Evolutionary conservation across 2,329 filamentous ascomycete genomes (phyloP), one percentile per base, ranked within the genome.

Genomic region (Neonectria punicea): DNA sequence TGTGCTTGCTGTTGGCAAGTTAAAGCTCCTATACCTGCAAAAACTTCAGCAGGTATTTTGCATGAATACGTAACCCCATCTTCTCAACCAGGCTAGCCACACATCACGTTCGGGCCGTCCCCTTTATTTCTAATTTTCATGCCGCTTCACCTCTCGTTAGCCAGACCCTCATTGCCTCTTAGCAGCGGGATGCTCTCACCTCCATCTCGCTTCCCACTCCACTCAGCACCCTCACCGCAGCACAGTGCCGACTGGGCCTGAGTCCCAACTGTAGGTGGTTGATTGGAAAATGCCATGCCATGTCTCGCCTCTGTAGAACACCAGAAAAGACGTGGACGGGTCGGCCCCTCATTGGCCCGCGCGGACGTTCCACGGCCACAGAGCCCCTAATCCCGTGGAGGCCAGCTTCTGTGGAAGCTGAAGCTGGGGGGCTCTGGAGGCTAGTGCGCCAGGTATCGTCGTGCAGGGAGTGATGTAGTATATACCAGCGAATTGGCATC

Each of bases 261-360:
- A 61, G 67, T 34, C 39, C 54, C 25, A 16, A 57, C 54, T 58
- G 61, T 57, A 50, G 64, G 51, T 49, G 39, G 55, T 22, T 49
- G 56, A 55, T 39, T 49, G 32, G 46, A 66, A 58, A 63, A 67
- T 57, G 58, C n/a, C 41, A 61, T 53, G 62, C 25, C 58, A 62
- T 69, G 63, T 71, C 64, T 74, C 63, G 66, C 68, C 65, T 69
- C 58, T 61, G n/a, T 58, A 50, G 67, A 68, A 57, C 51, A 43
- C 65, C 58, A 63, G 61, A 61, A 66, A 63, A 70, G 70, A 69
- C 34, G 68, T 61, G 70, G 68, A 73, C 65, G 70, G 72, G 70
- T 74, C 72, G 70, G 67, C 67, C 70, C 69, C 72, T 74, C 63
- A 74, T 74, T 74, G 72, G 72, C 51, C 63, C 57, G 63, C 61